A percentile compares a stretch with the other conserved stretches of the same genome.
Conservation (phyloP, 2,329 filamentous ascomycete species). For the Claviceps maximensis region DNA sequence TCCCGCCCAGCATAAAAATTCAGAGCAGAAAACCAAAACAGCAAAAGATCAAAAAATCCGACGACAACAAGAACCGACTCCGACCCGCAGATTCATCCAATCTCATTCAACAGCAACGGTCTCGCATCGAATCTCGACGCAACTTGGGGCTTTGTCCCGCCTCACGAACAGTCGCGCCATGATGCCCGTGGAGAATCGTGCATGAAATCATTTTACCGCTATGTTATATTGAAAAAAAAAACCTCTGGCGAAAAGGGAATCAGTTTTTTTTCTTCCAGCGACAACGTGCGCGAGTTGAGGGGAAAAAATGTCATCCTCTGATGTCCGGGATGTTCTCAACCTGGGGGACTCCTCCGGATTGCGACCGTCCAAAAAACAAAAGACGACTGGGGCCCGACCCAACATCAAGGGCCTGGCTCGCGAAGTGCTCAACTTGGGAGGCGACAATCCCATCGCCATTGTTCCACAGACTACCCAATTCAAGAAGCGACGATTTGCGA, state of each 20-base stretch:
- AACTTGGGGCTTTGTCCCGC: neutral
- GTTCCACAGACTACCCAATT: slow-evolving; percentile 46
- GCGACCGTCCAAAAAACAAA: slow-evolving; percentile 62
- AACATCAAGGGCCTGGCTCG: slow-evolving; percentile 52
- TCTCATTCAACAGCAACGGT: neutral
- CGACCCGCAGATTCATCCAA: neutral
- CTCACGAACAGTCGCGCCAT: neutral
- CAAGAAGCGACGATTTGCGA: slow-evolving; percentile 44
- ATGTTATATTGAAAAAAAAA: neutral
- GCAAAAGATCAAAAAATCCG: neutral
- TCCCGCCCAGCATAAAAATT: neutral
- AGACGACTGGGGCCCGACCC: slow-evolving; percentile 44
- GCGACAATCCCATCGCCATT: slow-evolving; percentile 54
- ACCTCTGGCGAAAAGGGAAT: neutral
- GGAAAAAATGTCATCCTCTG: slow-evolving; percentile 53
- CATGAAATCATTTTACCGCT: neutral
- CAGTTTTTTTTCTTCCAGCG: too few species aligned
- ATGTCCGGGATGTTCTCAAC: slow-evolving; percentile 82
- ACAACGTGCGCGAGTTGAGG: neutral
- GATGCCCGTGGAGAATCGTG: neutral
- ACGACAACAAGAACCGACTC: neutral
- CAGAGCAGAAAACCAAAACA: neutral
- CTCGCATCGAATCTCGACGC: neutral
- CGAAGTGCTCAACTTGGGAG: slow-evolving; percentile 52
- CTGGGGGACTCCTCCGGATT: slow-evolving; percentile 45